phyloP scores from a whole-genome alignment of 805 yeast genomes.

The Monosporozyma aerobia region DNA sequence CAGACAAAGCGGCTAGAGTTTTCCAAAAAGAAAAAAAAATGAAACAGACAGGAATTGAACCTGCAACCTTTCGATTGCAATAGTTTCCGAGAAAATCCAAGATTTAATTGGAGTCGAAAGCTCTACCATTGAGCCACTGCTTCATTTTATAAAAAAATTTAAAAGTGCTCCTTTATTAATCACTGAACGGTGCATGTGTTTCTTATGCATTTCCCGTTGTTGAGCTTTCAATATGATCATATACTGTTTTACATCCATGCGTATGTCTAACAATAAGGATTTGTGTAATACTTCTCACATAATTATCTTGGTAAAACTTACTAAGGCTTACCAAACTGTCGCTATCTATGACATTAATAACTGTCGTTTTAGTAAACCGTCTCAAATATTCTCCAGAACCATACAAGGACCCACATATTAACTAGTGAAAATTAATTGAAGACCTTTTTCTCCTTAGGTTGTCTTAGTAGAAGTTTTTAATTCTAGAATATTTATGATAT shows the following conservation, averaged over 20 bases:
- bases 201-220: too few relatives aligned
- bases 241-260: too few relatives aligned
- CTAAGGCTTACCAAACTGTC: too few relatives aligned
- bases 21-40: slow-evolving; percentile 19
- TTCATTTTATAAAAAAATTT: slow-evolving; percentile 26
- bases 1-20: too few relatives aligned
- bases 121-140: slow-evolving; percentile 68
- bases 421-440: not conserved
- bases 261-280: too few relatives aligned
- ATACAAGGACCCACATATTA: not conserved
- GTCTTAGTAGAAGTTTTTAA: not conserved
- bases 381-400: not conserved
- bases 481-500: not conserved
- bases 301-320: too few relatives aligned
- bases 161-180: too few relatives aligned
- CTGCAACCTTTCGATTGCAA: slow-evolving; percentile 59
- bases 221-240: too few relatives aligned
- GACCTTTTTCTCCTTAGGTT: not conserved
- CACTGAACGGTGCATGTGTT: not conserved
- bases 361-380: too few relatives aligned
- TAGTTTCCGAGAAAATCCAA: slow-evolving; percentile 19
- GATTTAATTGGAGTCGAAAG: slow-evolving; percentile 51
- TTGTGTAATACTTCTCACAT: too few relatives aligned
- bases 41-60: slow-evolving; percentile 71
- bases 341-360: too few relatives aligned